phyloP scores from a whole-genome alignment of 2,329 filamentous ascomycete species.

The Tolypocladium tropicale region DNA sequence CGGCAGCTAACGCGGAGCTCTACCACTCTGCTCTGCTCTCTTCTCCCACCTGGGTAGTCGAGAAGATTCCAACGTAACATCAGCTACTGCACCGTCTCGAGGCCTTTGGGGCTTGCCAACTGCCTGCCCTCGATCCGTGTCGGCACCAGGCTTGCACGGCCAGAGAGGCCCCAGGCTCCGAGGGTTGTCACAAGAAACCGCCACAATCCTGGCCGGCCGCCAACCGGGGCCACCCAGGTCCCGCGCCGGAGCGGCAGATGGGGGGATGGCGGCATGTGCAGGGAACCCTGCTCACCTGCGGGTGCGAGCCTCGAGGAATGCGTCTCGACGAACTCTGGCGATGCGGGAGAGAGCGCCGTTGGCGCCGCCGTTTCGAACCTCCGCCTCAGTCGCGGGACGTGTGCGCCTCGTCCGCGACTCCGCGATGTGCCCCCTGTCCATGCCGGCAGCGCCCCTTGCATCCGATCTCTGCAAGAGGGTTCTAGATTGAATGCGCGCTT shows the following conservation, averaged over 20 bases:
- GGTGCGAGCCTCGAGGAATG: background rate
- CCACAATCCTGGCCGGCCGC: background rate
- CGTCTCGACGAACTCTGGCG: background rate
- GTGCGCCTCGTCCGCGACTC: background rate
- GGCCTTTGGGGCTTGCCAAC: background rate
- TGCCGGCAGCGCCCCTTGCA: background rate
- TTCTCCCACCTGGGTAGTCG: background rate
- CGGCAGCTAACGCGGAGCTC: background rate
- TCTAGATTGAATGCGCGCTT: background rate
- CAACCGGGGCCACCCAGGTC: background rate
- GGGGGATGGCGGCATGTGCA: background rate
- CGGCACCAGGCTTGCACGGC: background rate
- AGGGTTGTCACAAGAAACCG: background rate
- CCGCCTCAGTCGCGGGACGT: background rate
- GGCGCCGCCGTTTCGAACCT: background rate
- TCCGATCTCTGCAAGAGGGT: background rate
- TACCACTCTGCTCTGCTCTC: background rate
- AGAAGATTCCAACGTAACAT: background rate
- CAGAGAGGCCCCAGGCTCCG: background rate
- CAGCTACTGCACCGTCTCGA: background rate
- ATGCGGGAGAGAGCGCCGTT: too few relatives aligned
- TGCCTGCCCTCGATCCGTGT: background rate
- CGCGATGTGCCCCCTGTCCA: background rate
- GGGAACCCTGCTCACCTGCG: background rate
- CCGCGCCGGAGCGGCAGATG: background rate